Conservation (phyloP, 345 rosid genomes). For the Syzygium aqueum region DNA sequence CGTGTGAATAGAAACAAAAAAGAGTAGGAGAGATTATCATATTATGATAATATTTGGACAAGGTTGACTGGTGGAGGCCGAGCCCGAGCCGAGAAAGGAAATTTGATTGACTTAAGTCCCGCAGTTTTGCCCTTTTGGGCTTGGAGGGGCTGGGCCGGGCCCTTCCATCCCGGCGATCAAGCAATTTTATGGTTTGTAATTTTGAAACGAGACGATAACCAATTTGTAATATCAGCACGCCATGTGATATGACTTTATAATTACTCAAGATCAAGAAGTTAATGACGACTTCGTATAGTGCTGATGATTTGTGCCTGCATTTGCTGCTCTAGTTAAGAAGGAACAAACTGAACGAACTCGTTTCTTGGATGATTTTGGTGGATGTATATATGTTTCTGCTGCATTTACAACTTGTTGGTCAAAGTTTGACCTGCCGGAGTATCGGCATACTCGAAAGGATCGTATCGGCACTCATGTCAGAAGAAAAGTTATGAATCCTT, state of each 20-base stretch:
- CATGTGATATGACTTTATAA: rapidly evolving
- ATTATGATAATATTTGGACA: background rate
- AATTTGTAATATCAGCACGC: background rate
- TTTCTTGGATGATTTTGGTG: background rate
- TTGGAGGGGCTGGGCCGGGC: background rate
- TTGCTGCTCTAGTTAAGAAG: background rate
- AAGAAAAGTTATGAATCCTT: background rate
- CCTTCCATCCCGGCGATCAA: background rate
- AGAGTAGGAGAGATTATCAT: background rate
- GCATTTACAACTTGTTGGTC: background rate
- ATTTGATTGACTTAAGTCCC: background rate
- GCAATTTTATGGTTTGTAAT: background rate
- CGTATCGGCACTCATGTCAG: background rate
- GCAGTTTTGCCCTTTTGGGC: background rate
- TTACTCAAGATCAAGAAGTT: background rate
- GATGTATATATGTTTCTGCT: background rate
- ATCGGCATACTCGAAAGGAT: background rate
- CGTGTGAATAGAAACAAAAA: background rate
- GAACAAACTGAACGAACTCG: background rate
- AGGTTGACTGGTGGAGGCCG: background rate
- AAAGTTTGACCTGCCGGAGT: background rate
- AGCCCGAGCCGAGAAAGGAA: background rate
- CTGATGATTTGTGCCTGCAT: rapidly evolving
- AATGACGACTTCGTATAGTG: background rate
- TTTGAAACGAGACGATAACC: background rate